These are phyloP conservation scores for Pelargonium citronellum DNA, from an alignment of 441 rosid species.

Conservation along the genomic window DNA sequence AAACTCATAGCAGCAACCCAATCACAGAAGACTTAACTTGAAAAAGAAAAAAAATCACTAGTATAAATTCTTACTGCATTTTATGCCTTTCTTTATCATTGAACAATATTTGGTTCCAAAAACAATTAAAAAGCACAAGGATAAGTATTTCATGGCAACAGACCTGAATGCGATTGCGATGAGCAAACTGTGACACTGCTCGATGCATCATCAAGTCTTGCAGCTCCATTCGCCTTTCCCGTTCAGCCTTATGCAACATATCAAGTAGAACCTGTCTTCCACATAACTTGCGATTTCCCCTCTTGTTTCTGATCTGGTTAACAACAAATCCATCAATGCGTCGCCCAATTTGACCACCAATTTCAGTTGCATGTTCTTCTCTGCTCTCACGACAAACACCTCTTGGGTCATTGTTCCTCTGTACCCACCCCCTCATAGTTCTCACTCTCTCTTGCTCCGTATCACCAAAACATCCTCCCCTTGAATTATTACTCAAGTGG, in stretches of 20 bases:
- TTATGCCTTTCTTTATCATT: not conserved
- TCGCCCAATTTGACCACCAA: conserved; percentile 51
- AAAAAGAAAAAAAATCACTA: too few species aligned
- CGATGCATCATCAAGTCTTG: conserved; percentile 52
- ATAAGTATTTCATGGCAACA: conserved; percentile 13
- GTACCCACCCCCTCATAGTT: conserved; percentile 74
- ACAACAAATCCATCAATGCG: conserved; percentile 56
- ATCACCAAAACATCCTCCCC: not conserved
- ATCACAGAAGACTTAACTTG: too few species aligned
- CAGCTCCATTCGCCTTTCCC: conserved; percentile 74
- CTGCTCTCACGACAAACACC: conserved; percentile 42
- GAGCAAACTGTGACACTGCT: conserved; percentile 79
- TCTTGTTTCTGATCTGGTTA: conserved; percentile 42
- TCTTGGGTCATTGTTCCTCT: conserved; percentile 56
- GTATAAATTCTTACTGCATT: not conserved
- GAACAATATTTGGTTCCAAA: not conserved
- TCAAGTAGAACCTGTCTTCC: conserved; percentile 85
- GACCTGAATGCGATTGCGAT: conserved; percentile 93
- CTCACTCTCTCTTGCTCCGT: conserved; percentile 84
- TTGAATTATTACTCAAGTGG: conserved; percentile 25
- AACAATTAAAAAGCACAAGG: not conserved
- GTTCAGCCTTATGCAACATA: conserved; percentile 70
- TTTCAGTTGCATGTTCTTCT: conserved; percentile 51
- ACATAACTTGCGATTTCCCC: conserved; percentile 76
- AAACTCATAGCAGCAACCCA: not conserved